A percentile compares a stretch with the other conserved stretches of the same genome.
Conservation (phyloP, 371 early-diverging fungal genomes). For the Rhizopus stolonifer region DNA sequence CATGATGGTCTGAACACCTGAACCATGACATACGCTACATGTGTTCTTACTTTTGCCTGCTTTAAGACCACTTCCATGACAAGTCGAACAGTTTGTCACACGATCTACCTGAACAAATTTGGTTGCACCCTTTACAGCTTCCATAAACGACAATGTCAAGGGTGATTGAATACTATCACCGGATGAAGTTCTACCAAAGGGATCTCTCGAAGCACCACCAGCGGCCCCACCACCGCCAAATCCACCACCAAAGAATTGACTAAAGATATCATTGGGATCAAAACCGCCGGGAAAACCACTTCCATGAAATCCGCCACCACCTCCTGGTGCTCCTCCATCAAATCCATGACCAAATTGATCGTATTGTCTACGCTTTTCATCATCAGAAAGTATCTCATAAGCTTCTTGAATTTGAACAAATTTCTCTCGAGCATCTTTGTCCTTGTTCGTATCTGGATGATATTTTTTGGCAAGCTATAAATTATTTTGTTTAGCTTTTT, state of each 20-base stretch:
- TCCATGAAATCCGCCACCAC: conserved; percentile 16
- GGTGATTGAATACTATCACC: conserved; percentile 54
- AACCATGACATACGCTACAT: conserved; percentile 79
- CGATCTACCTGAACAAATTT: conserved; percentile 61
- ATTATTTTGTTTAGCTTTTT: no score
- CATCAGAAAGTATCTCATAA: conserved; percentile 92
- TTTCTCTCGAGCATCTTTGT: conserved; percentile 83
- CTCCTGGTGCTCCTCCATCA: conserved; percentile 11
- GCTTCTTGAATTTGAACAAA: conserved; percentile 95
- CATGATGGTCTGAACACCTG: conserved; percentile 77
- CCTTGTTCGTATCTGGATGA: conserved; percentile 96
- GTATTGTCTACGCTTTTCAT: conserved; percentile 80
- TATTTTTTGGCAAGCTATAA: conserved; percentile 91
- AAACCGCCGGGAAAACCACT: conserved; percentile 59
- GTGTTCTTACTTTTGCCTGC: conserved; percentile 63
- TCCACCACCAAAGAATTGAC: conserved; percentile 68
- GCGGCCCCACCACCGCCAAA: conserved; percentile 33
- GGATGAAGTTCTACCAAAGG: conserved; percentile 17
- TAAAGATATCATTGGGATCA: conserved; percentile 64
- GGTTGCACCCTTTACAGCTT: conserved; percentile 78
- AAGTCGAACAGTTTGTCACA: conserved; percentile 69
- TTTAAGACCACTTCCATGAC: conserved; percentile 79
- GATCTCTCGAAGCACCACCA: conserved; percentile 27
- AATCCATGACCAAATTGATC: conserved; percentile 81
- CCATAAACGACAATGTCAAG: conserved; percentile 79